Evolutionary conservation across 352 stramenopile genomes (phyloP), one percentile per base, ranked within the genome.

Genomic region (Blastocystis sp.): DNA sequence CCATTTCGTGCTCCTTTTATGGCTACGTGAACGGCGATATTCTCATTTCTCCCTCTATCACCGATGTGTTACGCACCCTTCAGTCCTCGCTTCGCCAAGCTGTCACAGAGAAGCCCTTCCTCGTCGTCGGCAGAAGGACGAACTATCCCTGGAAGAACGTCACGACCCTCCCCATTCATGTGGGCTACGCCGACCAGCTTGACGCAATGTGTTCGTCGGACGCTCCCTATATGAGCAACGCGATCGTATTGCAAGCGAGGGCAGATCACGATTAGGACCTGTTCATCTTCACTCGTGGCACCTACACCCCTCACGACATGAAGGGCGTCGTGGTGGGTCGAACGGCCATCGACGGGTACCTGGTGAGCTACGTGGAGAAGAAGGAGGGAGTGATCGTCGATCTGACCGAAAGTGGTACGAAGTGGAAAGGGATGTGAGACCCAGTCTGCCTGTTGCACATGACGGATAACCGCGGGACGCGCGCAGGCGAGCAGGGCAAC

Each of bases 21-120:
- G 74, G 74, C 14, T 84, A 84, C 56, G 53, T 84, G 53, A 84
- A 84, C 45, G 74, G 74, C 0, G 74, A 84, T 43, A 69, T 84
- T 53, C 74, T 84, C 56, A 28, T 84, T 28, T 84, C 74, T 28
- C 74, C 56, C 40, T 43, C 53, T 19, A 17, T 84, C n/a, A 7
- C 69, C 2, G 21, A 67, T 17, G 74, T 84, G 2, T 45, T 84
- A n/a, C 48, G 14, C 14, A 7, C 5, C 48, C 5, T 56, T 14
- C 48, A 56, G 14, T 56, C 48, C 5, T 14, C 5, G 5, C 48
- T 56, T 56, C 48, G 14, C 48, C 28, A 34, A 34, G 28, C 28
- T 34, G 28, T 34, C 28, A 34, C 28, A 34, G 43, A 48, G 21
- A 11, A 43, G 21, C 34, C 64, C 5, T 28, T 74, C 40, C 61